Evolutionary conservation across 78 protist species (phyloP), one percentile per base, ranked within the genome.

Genomic region (Trichosphaerium sp.): DNA sequence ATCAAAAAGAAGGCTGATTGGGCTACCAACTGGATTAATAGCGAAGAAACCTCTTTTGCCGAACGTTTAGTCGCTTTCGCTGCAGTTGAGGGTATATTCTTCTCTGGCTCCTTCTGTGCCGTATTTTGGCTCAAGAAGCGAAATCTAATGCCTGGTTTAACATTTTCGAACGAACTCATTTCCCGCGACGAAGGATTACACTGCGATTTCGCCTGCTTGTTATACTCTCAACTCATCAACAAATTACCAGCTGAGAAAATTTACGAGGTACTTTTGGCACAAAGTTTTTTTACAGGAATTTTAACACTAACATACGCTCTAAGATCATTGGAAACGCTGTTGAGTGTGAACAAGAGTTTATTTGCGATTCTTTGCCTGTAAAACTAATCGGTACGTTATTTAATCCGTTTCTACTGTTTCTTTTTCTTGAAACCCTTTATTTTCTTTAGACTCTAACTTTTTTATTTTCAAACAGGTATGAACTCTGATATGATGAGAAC

Each of bases 41-140:
- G 65, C 56, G 29, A 49, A 7, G 21, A 32, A 12, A 2, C 65
- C 18, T 39, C 86, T 7, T 96, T 93, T 71, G 97, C 91, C 1
- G 88, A 80, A 78, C 88, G 99, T 43, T 59, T 93, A 41, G 91
- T 96, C 0, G 99, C 97, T 25, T 96, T 92, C 66, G 97, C 99
- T 12, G 93, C 92, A 14, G 97, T 93, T 6, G 99, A 96, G 76
- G 99, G 99, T 58, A 94, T 96, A 82, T 96, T 96, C 85, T 96
- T 96, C 91, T 76, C 89, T 38, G 97, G 97, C 21, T 65, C 90
- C 54, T 96, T 96, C 79, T 91, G 96, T 60, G 66, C 95, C 34
- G 92, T 96, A 69, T 96, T 96, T 74, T 96, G 97, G 97, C 70
- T 96, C 52, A 96, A 96, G 94, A 93, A 96, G 85, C 80, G 97